Conservation (phyloP, 169 alveolate species). For the Plasmodium yoelii region DNA sequence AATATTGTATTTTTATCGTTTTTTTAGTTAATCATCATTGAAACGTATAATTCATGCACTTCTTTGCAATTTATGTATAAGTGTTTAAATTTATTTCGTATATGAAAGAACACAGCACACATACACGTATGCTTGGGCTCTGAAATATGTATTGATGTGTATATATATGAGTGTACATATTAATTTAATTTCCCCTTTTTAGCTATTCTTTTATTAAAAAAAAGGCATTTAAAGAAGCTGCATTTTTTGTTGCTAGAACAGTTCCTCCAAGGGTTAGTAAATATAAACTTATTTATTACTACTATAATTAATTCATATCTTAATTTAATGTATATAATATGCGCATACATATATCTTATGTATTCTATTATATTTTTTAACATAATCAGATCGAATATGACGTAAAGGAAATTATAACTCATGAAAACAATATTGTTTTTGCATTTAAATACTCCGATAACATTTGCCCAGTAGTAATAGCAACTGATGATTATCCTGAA, state of each 20-base stretch:
- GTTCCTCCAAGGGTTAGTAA: constrained; percentile 75
- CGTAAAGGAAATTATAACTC: constrained; percentile 73
- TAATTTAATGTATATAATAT: background rate
- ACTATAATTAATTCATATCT: background rate
- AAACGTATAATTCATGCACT: background rate
- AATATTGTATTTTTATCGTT: background rate
- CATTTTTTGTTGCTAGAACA: constrained; percentile 73
- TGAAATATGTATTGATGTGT: too few species aligned
- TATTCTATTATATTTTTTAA: constrained; percentile 2
- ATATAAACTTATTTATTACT: constrained; percentile 7
- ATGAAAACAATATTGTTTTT: constrained; percentile 60
- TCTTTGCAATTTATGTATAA: too few species aligned
- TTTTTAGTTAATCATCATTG: background rate
- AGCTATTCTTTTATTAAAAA: constrained; percentile 74
- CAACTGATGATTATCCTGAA: constrained; percentile 75
- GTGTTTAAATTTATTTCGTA: background rate
- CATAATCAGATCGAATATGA: constrained; percentile 59
- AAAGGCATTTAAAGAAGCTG: constrained; percentile 76
- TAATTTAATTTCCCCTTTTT: constrained; percentile 9
- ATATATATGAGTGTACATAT: background rate
- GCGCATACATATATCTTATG: background rate
- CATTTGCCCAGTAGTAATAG: constrained; percentile 70
- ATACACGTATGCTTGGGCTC: constrained; percentile 4
- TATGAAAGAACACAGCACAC: background rate
- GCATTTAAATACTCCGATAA: constrained; percentile 63